phyloP scores from a whole-genome alignment of 2,329 filamentous ascomycete genomes.

The Verticillium zaregamsianum region DNA sequence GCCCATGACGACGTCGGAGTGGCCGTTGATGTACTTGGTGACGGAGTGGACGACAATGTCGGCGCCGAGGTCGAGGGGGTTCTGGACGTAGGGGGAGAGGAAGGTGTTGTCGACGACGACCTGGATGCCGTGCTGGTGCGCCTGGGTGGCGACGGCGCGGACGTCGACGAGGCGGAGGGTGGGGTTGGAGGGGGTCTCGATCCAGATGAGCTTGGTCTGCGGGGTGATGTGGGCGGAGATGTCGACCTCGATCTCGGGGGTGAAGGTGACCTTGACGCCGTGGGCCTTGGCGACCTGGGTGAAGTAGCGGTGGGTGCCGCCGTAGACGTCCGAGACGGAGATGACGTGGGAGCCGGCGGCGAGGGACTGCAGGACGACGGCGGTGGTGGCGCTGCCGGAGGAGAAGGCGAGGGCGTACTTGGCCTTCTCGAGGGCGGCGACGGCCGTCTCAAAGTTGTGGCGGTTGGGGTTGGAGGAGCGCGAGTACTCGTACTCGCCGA shows the following conservation, averaged over 20 bases:
- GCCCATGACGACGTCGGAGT: constrained; percentile 96
- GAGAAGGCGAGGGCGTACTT: constrained; percentile 91
- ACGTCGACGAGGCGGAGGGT: constrained; percentile 93
- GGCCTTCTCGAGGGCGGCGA: constrained; percentile 89
- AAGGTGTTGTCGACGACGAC: constrained; percentile 99
- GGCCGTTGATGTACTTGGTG: constrained; percentile 99
- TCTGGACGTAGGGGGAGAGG: constrained; percentile 93
- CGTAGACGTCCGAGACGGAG: constrained; percentile 96
- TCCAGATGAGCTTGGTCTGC: constrained; percentile 94
- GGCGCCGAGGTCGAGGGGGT: constrained; percentile 89
- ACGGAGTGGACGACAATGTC: constrained; percentile 97
- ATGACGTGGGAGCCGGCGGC: constrained; percentile 90
- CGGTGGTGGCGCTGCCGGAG: constrained; percentile 90
- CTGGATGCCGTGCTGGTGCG: constrained; percentile 82
- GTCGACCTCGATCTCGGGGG: constrained; percentile 85
- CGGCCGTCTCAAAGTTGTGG: constrained; percentile 86
- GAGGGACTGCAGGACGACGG: constrained; percentile 87
- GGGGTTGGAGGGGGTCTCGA: constrained; percentile 92
- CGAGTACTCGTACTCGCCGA: constrained; percentile 90
- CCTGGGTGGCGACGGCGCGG: constrained; percentile 73
- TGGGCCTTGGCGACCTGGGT: constrained; percentile 95
- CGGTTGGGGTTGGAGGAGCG: constrained; percentile 93
- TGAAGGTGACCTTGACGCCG: constrained; percentile 91
- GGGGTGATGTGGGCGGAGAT: constrained; percentile 79
- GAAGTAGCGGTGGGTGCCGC: constrained; percentile 97